Evolutionary conservation across 345 rosid genomes (phyloP).

Genomic region (Eucalyptus cloeziana): DNA sequence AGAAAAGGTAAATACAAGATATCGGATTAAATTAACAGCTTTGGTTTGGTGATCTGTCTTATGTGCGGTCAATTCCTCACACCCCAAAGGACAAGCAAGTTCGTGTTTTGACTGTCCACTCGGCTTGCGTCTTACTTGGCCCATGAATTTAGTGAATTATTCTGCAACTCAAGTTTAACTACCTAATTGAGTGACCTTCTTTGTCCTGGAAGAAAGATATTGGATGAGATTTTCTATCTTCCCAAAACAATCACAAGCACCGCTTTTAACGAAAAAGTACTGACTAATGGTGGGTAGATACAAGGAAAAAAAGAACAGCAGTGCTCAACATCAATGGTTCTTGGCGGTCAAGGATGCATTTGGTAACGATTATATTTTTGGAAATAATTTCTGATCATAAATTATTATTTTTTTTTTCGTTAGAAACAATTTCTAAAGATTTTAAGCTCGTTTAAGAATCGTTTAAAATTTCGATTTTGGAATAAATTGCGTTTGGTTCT

Average conservation of each 20-base stretch:
- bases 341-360: too few species aligned
- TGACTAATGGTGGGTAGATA: neutral
- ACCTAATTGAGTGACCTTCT: neutral
- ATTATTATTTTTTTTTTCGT: too few species aligned
- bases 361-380: too few species aligned
- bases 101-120: neutral
- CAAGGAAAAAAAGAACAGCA: neutral
- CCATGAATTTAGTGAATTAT: neutral
- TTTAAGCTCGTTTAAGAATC: too few species aligned
- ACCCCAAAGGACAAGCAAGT: neutral
- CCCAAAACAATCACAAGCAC: neutral
- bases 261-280: neutral
- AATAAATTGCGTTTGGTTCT: too few species aligned
- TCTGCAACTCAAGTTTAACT: neutral
- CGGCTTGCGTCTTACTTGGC: neutral
- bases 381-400: too few species aligned
- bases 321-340: neutral
- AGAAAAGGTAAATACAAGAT: neutral
- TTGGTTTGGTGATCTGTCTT: neutral
- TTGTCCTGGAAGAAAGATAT: neutral
- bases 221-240: neutral
- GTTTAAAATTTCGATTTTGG: too few species aligned
- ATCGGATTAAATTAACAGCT: neutral
- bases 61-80: neutral
- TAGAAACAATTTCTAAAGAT: too few species aligned